These are phyloP conservation scores for Xylaria sp. DNA, from an alignment of 2,329 filamentous ascomycete species.

Conservation along the genomic window DNA sequence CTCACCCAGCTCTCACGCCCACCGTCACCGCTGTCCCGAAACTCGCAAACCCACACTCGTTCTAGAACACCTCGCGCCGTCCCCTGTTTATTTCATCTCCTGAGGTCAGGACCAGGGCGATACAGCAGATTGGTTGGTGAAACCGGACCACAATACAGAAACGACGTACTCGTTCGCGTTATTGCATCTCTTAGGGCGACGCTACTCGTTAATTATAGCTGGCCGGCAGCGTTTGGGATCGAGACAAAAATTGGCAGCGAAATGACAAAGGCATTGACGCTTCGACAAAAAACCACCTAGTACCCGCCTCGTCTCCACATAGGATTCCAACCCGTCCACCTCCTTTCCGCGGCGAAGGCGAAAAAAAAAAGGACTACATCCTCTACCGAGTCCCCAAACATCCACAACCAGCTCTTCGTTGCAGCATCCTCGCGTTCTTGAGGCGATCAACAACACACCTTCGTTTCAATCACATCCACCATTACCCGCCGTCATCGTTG, in stretches of 20 bases:
- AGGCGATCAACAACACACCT: conserved; percentile 3
- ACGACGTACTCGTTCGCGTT: conserved; percentile 5
- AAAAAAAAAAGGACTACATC: conserved; percentile 11
- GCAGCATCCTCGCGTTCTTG: conserved; percentile 9
- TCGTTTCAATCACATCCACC: conserved; percentile 5
- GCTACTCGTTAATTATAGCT: conserved; percentile 8
- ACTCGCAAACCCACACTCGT: conserved; percentile 18
- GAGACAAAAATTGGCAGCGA: conserved; percentile 19
- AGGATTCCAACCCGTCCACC: conserved; percentile 23
- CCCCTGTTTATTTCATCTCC: conserved; percentile 12
- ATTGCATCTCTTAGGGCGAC: conserved; percentile 1
- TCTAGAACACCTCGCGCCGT: conserved; percentile 11
- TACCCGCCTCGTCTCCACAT: conserved; percentile 29
- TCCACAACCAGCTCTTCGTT: conserved; percentile 11
- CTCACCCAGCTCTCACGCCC: background rate
- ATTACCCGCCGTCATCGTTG: conserved; percentile 13
- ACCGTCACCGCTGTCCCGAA: background rate
- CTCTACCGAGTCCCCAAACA: conserved; percentile 5
- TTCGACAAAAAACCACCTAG: conserved; percentile 27
- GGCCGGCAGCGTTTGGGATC: conserved; percentile 1
- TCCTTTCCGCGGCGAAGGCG: conserved; percentile 23
- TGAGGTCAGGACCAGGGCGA: conserved; percentile 2
- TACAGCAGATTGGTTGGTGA: conserved; percentile 9
- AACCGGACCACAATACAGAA: conserved; percentile 10
- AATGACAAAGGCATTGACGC: conserved; percentile 33